Evolutionary conservation across 2,329 filamentous ascomycete species (phyloP).

Genomic region (Rutstroemia sydowiana): DNA sequence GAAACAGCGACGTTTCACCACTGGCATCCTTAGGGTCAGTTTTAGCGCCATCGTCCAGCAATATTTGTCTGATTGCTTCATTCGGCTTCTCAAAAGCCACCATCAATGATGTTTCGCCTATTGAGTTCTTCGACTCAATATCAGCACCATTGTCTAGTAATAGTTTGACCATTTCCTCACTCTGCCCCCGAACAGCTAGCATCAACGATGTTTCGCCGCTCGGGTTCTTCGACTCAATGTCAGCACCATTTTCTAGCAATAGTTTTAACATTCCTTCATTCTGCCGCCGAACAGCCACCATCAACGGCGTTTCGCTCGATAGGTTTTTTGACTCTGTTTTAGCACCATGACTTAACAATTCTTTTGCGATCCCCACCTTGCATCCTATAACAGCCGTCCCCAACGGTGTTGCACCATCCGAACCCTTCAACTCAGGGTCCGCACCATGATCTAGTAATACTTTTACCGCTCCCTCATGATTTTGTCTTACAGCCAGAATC

Average conservation of each 20-base stretch:
- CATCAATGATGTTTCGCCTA: no score
- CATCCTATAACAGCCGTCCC: not conserved
- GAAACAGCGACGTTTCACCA: no score
- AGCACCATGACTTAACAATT: conserved; percentile 8
- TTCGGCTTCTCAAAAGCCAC: not conserved
- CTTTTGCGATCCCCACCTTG: not conserved
- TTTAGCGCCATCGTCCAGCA: not conserved
- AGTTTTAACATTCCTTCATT: not conserved
- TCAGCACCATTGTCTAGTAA: not conserved
- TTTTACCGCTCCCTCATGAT: no score
- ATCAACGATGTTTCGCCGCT: not conserved
- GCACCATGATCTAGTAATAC: not conserved
- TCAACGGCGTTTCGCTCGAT: not conserved
- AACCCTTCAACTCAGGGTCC: no score
- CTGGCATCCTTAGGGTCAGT: no score
- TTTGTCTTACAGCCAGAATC: not conserved
- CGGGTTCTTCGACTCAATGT: no score
- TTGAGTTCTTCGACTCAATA: not conserved
- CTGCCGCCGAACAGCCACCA: not conserved
- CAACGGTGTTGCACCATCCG: not conserved
- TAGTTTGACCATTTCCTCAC: not conserved
- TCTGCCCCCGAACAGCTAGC: not conserved
- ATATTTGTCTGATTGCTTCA: not conserved
- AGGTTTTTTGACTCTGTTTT: not conserved
- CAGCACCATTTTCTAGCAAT: not conserved